These are phyloP conservation scores for Acer negundo DNA, from an alignment of 345 rosid species.

Conservation along the genomic window DNA sequence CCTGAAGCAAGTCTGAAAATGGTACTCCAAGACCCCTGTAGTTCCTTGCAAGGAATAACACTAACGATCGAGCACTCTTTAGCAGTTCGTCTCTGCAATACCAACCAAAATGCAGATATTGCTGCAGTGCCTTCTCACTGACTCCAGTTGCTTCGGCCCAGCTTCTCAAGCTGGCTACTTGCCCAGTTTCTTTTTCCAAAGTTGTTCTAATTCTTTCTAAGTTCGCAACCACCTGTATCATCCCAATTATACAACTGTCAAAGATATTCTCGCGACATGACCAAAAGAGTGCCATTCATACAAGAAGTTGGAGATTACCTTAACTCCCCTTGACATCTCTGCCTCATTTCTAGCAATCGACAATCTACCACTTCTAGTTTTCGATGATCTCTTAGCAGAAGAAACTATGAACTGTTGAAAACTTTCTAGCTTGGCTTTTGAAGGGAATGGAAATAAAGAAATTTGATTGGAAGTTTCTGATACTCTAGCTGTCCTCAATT, in stretches of 20 bases:
- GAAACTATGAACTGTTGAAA: slow-evolving; percentile 25
- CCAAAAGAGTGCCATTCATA: slow-evolving; percentile 5
- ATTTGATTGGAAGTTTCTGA: slow-evolving; percentile 12
- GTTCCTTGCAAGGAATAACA: slow-evolving; percentile 71
- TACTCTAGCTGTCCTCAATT: slow-evolving; percentile 40
- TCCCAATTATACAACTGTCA: slow-evolving; percentile 22
- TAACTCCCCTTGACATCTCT: slow-evolving; percentile 67
- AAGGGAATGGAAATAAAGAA: slow-evolving; percentile 24
- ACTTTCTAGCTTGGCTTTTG: slow-evolving; percentile 25
- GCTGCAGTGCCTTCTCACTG: slow-evolving; percentile 59
- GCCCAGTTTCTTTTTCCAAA: slow-evolving; percentile 66
- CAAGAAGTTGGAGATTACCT: slow-evolving; percentile 51
- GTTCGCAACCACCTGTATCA: slow-evolving; percentile 54
- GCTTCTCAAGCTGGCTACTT: slow-evolving; percentile 54
- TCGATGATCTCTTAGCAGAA: slow-evolving; percentile 35
- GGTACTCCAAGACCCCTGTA: slow-evolving; percentile 73
- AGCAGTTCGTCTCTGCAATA: slow-evolving; percentile 75
- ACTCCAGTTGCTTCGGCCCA: slow-evolving; percentile 90
- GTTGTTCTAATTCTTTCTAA: slow-evolving; percentile 65
- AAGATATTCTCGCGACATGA: slow-evolving; percentile 18
- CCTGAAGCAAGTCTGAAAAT: slow-evolving; percentile 75
- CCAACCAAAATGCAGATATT: slow-evolving; percentile 69
- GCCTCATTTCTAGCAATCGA: slow-evolving; percentile 68
- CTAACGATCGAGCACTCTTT: slow-evolving; percentile 61
- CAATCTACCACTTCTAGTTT: slow-evolving; percentile 50